Percentiles rank a stretch among this genome's conserved stretches.
Evolutionary conservation across 768 basidiomycete species (phyloP).

Genomic region (Rhodotorula babjevae): DNA sequence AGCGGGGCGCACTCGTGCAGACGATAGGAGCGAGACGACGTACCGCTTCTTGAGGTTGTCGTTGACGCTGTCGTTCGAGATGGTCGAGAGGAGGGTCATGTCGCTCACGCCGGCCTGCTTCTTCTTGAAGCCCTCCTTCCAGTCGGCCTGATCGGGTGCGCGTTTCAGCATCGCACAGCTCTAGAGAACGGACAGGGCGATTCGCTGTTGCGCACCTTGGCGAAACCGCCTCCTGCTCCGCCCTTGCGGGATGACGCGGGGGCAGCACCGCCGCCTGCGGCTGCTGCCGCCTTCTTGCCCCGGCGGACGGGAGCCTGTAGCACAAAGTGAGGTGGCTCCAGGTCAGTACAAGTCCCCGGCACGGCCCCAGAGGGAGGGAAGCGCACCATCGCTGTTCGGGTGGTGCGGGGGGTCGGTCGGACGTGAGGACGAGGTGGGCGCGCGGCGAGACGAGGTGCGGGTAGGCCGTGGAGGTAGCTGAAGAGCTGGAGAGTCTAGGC

Average conservation of each 20-base stretch:
- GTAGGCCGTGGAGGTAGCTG: neutral
- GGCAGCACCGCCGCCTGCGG: neutral
- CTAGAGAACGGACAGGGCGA: neutral
- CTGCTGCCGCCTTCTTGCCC: constrained; percentile 30
- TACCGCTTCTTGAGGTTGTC: constrained; percentile 96
- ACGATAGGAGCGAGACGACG: neutral
- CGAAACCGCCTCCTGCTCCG: constrained; percentile 19
- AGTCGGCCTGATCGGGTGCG: constrained; percentile 69
- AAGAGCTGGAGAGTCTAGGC: neutral
- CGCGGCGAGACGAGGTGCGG: neutral
- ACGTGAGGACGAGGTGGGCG: neutral
- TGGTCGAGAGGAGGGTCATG: constrained; percentile 94
- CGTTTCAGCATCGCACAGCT: neutral
- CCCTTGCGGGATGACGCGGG: constrained; percentile 29
- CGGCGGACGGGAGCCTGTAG: constrained; percentile 33
- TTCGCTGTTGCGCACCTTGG: constrained; percentile 12
- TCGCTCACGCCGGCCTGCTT: constrained; percentile 94
- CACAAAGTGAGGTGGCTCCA: neutral
- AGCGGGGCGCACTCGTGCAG: neutral
- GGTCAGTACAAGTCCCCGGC: neutral
- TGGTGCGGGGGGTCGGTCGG: neutral
- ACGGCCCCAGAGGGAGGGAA: neutral
- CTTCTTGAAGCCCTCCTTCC: constrained; percentile 99
- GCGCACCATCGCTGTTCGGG: neutral
- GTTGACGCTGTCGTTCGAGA: constrained; percentile 96